phyloP scores from a whole-genome alignment of 306 rosid genomes.

The Pyrus pyrifolia region DNA sequence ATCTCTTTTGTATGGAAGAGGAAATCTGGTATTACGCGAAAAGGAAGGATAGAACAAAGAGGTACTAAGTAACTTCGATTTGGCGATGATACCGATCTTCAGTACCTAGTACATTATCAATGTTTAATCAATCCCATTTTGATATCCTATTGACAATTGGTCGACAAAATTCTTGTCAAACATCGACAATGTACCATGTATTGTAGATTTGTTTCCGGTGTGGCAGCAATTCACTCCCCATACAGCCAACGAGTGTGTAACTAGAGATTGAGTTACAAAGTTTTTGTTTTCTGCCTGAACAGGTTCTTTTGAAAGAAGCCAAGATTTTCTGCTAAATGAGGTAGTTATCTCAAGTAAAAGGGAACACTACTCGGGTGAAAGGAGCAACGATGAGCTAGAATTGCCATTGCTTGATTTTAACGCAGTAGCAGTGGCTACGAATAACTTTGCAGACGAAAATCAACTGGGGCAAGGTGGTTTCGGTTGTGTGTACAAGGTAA shows the following conservation, averaged over 20 bases:
- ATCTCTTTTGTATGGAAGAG: conserved; percentile 28
- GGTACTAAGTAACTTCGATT: conserved; percentile 19
- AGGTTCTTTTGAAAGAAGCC: conserved; percentile 40
- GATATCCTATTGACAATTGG: not conserved
- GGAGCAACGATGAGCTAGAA: conserved; percentile 38
- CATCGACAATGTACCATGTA: not conserved
- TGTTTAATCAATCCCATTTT: not conserved
- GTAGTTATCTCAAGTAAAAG: not conserved
- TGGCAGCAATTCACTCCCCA: not conserved
- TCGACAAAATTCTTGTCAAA: not conserved
- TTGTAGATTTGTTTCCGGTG: not conserved
- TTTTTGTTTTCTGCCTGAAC: conserved; percentile 8
- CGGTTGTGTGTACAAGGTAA: conserved; percentile 47
- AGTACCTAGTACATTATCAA: not conserved
- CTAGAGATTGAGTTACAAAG: not conserved
- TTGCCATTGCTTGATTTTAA: conserved; percentile 48
- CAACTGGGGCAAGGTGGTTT: conserved; percentile 75
- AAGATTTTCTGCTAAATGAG: conserved; percentile 22
- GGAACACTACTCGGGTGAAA: conserved; percentile 26
- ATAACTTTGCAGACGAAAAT: conserved; percentile 19
- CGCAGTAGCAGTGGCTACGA: conserved; percentile 41
- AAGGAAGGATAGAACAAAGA: conserved; percentile 6
- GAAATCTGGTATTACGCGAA: not conserved
- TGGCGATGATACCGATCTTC: not conserved
- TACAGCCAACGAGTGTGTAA: not conserved